Evolutionary conservation across 306 rosid genomes (phyloP), one percentile per base, ranked within the genome.

Genomic region (Quercus mongolica): DNA sequence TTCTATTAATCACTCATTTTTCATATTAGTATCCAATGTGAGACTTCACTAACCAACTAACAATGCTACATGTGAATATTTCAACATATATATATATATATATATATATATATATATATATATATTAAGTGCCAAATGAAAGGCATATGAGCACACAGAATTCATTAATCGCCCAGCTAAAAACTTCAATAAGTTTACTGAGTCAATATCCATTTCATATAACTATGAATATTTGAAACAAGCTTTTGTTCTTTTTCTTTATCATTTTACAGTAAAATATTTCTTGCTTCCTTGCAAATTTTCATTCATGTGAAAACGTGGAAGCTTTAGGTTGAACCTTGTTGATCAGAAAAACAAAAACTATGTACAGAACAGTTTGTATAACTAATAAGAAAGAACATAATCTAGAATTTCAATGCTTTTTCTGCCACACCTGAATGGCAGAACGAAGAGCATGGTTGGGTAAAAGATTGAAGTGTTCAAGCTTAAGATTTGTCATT

Each of bases 361-460:
- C 6, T 59, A 12, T 59, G 25, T 20, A 59, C 65, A 46, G 0
- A 59, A 26, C 1, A 20, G 15, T 13, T 15, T 23, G 30, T 59
- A 21, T 58, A 9, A 2, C 6, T 59, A 25, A 59, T 3, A 65
- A 28, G 41, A 49, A 63, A 51, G 13, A 25, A 41, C 1, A 74
- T 6, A 46, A 19, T 21, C 14, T 5, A 46, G 13, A 26, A 23
- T 73, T 73, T 86, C 86, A 88, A 12, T 56, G 88, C 61, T 61
- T 85, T 67, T 92, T 89, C 71, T 86, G 91, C 97, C 98, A 92
- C 65, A 92, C 92, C 81, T 88, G 94, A 79, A 90, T 87, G 49
- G 92, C 96, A 58, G 86, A 85, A 23, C 91, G 93, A 76, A 94
- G 92, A 55, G 93, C 85, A n/a, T 55, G 90, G 83, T 94, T 92